These are phyloP conservation scores for Eutrema yunnanense DNA, from an alignment of 345 rosid species.

Conservation along the genomic window DNA sequence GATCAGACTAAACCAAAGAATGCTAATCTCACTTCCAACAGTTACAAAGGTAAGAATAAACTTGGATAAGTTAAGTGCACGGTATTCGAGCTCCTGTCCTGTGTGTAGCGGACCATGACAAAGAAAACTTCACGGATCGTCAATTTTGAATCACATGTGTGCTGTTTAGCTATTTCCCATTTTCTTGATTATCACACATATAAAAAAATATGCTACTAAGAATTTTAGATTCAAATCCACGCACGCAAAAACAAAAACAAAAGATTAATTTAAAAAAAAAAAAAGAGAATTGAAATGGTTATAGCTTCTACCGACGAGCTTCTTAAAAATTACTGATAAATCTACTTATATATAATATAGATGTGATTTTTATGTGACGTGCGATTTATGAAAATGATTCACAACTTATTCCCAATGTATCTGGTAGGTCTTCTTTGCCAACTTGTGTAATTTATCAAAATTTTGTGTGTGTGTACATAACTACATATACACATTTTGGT, in stretches of 20 bases:
- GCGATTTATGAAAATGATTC: neutral
- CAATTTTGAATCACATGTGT: conserved; percentile 24
- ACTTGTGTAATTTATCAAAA: neutral
- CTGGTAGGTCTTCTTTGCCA: neutral
- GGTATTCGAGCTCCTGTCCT: conserved; percentile 14
- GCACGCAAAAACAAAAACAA: neutral
- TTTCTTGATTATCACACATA: neutral
- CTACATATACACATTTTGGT: conserved; percentile 1
- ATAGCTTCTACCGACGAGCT: neutral
- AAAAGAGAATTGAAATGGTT: neutral
- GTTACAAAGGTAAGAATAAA: neutral
- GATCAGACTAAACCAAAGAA: too few species aligned
- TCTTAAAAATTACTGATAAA: neutral
- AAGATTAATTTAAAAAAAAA: neutral
- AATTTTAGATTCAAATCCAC: neutral
- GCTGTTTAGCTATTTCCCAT: neutral
- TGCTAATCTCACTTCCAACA: too few species aligned
- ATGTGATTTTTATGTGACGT: neutral
- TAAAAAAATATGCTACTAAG: neutral
- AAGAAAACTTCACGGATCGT: conserved; percentile 29
- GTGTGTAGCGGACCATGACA: conserved; percentile 29
- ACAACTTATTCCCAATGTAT: neutral
- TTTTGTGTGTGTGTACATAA: neutral
- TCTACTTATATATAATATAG: neutral
- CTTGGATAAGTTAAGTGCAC: conserved; percentile 13